These are phyloP conservation scores for Stephanodiscus minutulus DNA, from an alignment of 108 stramenopile species.

Conservation along the genomic window DNA sequence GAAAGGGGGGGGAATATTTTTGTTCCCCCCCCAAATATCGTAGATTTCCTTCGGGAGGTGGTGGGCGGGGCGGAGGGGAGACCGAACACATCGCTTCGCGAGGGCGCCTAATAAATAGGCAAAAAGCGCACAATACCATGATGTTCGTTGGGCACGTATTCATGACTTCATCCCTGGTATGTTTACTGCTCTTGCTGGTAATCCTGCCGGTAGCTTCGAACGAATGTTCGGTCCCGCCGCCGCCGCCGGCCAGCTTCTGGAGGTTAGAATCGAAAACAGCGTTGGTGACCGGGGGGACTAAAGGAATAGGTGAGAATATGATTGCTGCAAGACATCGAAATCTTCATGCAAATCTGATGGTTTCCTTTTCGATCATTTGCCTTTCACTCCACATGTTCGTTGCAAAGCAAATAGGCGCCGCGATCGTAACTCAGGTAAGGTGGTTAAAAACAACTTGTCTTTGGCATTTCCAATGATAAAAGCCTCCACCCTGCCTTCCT, in stretches of 20 bases:
- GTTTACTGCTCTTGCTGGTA: neutral
- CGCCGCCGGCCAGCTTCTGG: conserved; percentile 55
- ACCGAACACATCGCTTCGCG: no score
- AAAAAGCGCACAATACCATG: no score
- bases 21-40: no score
- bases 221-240: conserved; percentile 29
- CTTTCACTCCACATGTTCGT: conserved; percentile 19
- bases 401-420: conserved; percentile 57
- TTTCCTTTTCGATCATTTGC: neutral
- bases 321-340: neutral
- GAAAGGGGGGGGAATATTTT: no score
- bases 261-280: conserved; percentile 58
- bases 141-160: neutral
- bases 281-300: conserved; percentile 87
- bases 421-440: conserved; percentile 48
- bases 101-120: no score
- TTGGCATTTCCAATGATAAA: neutral
- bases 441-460: neutral
- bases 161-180: conserved; percentile 3
- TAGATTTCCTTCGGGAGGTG: no score
- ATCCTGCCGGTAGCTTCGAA: neutral
- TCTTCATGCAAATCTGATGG: neutral
- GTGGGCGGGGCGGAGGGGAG: no score
- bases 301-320: conserved; percentile 68
- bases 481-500: neutral